phyloP scores from a whole-genome alignment of 257 asterid species.

The Verbascum thapsus region DNA sequence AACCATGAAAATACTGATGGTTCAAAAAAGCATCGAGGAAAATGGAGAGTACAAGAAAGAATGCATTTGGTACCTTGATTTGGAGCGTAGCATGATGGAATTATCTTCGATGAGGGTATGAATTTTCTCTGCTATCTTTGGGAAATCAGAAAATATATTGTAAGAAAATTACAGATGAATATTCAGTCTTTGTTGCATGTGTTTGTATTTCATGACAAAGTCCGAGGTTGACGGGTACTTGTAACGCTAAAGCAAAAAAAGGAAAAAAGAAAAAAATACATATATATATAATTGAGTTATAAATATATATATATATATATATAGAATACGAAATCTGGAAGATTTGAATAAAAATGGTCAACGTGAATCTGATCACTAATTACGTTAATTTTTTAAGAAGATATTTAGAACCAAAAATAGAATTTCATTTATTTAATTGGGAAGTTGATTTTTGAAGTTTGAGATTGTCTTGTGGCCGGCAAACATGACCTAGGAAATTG shows the following conservation, averaged over 20 bases:
- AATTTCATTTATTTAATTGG: conserved; percentile 13
- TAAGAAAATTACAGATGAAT: neutral
- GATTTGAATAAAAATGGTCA: conserved; percentile 11
- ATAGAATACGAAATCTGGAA: conserved; percentile 19
- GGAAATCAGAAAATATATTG: conserved; percentile 39
- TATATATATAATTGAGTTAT: too few relatives aligned
- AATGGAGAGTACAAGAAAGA: conserved; percentile 27
- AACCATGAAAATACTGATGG: conserved; percentile 30
- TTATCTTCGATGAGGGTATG: conserved; percentile 23
- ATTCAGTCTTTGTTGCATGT: conserved; percentile 17
- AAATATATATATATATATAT: neutral
- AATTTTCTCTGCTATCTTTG: conserved; percentile 40
- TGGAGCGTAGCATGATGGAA: conserved; percentile 62
- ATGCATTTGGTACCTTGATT: conserved; percentile 58
- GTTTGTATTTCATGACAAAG: conserved; percentile 36
- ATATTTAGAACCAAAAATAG: neutral
- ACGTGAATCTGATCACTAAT: conserved; percentile 3
- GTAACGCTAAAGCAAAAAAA: conserved; percentile 28
- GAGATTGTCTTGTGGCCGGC: conserved; percentile 45
- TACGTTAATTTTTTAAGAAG: neutral
- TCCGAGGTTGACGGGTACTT: conserved; percentile 61
- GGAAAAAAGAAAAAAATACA: too few relatives aligned
- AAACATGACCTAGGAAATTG: conserved; percentile 43
- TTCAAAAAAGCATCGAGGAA: conserved; percentile 22
- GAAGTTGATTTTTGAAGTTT: conserved; percentile 24